phyloP scores from a whole-genome alignment of 2,329 filamentous ascomycete genomes.

The Alternaria postmessia region DNA sequence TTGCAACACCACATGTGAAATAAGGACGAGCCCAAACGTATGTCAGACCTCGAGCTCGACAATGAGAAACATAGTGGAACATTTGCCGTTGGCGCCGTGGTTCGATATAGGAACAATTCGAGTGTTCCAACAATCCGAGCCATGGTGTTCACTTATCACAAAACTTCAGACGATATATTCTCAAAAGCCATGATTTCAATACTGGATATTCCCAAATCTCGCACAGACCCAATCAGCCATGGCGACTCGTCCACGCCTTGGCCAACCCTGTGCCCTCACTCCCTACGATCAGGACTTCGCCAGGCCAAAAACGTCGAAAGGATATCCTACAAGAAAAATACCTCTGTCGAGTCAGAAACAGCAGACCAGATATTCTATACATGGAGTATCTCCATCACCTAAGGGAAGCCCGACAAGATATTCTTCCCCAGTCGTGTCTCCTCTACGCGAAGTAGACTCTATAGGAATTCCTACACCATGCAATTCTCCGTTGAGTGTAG shows the following conservation, averaged over 20 bases:
- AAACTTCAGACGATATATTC: too few relatives aligned
- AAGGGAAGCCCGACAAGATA: not conserved
- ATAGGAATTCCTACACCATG: not conserved
- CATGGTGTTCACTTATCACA: too few relatives aligned
- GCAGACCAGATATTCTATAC: not conserved
- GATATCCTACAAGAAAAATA: not conserved
- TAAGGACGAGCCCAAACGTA: not conserved
- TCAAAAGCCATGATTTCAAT: too few relatives aligned
- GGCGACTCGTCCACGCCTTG: too few relatives aligned
- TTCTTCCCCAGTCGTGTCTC: not conserved
- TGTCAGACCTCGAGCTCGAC: not conserved
- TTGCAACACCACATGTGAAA: too few relatives aligned
- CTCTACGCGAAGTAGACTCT: not conserved
- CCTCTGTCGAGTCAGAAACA: not conserved
- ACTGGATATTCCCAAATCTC: too few relatives aligned
- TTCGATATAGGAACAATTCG: too few relatives aligned
- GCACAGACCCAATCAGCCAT: too few relatives aligned
- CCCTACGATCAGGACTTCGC: too few relatives aligned
- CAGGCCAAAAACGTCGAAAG: not conserved
- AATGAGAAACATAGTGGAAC: not conserved
- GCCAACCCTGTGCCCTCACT: too few relatives aligned
- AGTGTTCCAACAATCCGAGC: rapidly evolving
- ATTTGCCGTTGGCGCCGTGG: too few relatives aligned
- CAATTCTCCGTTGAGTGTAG: not conserved
- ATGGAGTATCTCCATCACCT: too few relatives aligned